Base-by-base conservation (phyloP, 768 basidiomycete genomes). In the Termitomyces titanicus region DNA sequence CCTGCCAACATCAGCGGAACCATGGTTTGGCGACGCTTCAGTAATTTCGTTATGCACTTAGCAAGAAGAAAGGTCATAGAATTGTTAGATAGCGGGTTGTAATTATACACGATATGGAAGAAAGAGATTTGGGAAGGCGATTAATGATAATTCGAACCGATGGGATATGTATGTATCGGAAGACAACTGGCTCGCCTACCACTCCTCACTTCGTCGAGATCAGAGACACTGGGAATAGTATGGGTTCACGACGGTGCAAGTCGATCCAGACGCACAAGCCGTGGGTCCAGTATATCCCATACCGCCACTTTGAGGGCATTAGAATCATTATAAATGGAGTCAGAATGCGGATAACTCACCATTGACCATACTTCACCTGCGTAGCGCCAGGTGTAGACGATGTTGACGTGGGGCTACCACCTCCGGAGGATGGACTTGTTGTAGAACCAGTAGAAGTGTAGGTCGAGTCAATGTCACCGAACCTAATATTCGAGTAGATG, bases 401-500 rank as follows among this genome's bases (percentile, higher is more conserved):
- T 8, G 58, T 59, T 12, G n/a, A 12, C 3, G 70, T 53, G 43
- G 64, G 29, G 20, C 46, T 37, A 35, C 62, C 63, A 10, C 40
- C 40, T 29, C 29, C 29, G n/a, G n/a, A n/a, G n/a, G n/a, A n/a
- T 29, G 29, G 29, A 9, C 9, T 29, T 29, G n/a, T n/a, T n/a
- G n/a, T n/a, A n/a, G 29, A 29, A 4, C 38, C 38, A 13, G 38
- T 39, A 60, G 64, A 57, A 46, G 53, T 53, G 54, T 55, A 58
- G 17, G 60, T 58, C 22, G 60, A 52, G 40, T 53, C 76, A 63
- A 81, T 75, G 64, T 72, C 68, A 52, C 80, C 81, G 66, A 75
- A 78, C 64, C 71, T 74, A 72, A 81, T 81, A 76, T 81, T 81
- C 33, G 79, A 81, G 74, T 67, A 82, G 57, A 70, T 73, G 68